Base-by-base conservation (phyloP, 305 asterid genomes). In the Plantago rigida region DNA sequence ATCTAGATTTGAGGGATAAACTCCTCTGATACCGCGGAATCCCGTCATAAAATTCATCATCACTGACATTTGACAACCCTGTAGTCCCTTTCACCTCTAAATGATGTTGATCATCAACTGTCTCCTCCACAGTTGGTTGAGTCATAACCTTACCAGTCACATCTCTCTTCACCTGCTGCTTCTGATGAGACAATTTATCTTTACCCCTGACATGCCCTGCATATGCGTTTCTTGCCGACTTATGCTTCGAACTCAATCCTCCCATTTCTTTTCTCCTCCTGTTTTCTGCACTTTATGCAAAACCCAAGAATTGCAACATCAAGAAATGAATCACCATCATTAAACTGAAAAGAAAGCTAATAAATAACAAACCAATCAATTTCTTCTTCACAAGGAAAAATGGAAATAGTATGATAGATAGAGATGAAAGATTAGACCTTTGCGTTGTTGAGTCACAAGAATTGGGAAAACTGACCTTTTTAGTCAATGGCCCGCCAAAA, bases 11-110 rank as follows among this genome's bases (percentile, higher is more conserved):
- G 61, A 29, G 74, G 52, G 75, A 82, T 15, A 61, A 72, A 56
- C 80, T 84, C 81, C 79, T 75, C 47, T 58, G 68, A 39, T 73
- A 87, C 28, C 82, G 83, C 3, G 94, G 92, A 62, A 85, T 87
- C 49, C 96, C 96, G 58, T 87, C 92, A 26, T 84, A 87, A 68
- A 84, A 79, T 29, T 79, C 94, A 54, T 87, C 94, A 63, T 82
- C 88, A 49, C 82, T 75, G 65, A 70, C 67, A 60, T 71, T 66
- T 28, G 75, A 73, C 58, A 55, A 66, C 42, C 56, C 56, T 14
- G 77, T 68, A 17, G 73, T 72, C 58, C 76, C 82, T 14, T 57
- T 52, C 11, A 44, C 70, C 49, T 9, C 24, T 13, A 28, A 4
- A 24, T 61, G 62, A 24, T 62, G 5, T 13, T 61, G 62, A 29